A percentile compares a stretch with the other conserved stretches of the same genome.
phyloP scores from a whole-genome alignment of 306 rosid genomes.

The Heteromeles arbutifolia region DNA sequence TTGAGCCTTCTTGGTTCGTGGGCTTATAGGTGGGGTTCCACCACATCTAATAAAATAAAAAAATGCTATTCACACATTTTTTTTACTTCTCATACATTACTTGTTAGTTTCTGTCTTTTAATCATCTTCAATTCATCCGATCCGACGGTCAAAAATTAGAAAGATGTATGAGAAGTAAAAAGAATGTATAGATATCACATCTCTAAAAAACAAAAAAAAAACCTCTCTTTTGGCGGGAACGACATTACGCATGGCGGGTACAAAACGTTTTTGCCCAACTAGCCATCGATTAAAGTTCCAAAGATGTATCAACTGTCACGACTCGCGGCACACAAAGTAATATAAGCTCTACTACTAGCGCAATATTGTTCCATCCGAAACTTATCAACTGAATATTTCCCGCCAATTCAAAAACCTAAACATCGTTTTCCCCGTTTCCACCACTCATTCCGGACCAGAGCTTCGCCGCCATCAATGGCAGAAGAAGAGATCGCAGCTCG shows the following conservation, averaged over 20 bases:
- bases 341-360: not conserved
- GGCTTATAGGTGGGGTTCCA: too few species aligned
- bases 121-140: too few species aligned
- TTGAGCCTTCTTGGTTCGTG: too few species aligned
- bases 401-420: conserved; percentile 40
- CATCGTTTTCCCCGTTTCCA: not conserved
- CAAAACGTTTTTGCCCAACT: not conserved
- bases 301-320: not conserved
- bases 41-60: too few species aligned
- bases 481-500: conserved; percentile 2
- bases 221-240: not conserved
- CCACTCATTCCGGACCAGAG: not conserved
- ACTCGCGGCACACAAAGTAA: not conserved
- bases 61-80: too few species aligned
- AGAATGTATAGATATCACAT: too few species aligned
- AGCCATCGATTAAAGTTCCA: not conserved
- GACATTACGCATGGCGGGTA: not conserved
- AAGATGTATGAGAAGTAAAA: too few species aligned
- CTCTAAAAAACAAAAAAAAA: too few species aligned
- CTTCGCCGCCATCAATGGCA: not conserved
- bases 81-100: too few species aligned
- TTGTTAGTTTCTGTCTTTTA: too few species aligned
- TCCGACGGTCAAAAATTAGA: too few species aligned
- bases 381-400: conserved; percentile 12
- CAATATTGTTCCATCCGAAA: not conserved